Conservation (phyloP, 179 eudicot species). For the Beta macrorhiza region DNA sequence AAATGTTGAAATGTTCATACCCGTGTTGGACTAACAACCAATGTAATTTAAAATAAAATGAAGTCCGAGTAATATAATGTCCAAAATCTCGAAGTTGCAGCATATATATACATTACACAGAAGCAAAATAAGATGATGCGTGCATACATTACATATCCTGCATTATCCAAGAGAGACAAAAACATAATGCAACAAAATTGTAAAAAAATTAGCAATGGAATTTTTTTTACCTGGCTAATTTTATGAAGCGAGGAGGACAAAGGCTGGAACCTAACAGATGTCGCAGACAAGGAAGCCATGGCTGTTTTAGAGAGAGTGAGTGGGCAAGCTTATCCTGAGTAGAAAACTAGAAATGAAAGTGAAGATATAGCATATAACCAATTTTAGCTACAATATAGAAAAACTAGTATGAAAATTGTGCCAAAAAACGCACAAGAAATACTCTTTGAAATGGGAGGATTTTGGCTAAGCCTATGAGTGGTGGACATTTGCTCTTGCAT, state of each 20-base stretch:
- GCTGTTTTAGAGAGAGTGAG: background rate
- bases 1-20: no score
- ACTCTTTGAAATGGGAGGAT: background rate
- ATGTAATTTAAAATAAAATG: no score
- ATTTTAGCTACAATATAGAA: background rate
- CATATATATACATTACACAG: no score
- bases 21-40: no score
- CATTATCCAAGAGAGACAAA: no score
- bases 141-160: no score
- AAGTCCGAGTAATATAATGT: no score
- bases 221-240: background rate
- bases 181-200: background rate
- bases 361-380: background rate
- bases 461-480: slow-evolving; percentile 7
- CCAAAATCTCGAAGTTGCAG: no score
- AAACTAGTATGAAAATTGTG: background rate
- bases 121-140: no score
- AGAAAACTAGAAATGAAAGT: background rate
- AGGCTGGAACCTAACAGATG: slow-evolving; percentile 1
- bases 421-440: no score
- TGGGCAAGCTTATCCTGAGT: background rate
- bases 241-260: background rate
- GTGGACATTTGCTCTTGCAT: background rate
- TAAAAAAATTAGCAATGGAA: background rate
- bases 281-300: slow-evolving; percentile 13